Evolutionary conservation across 1,139 yeast genomes (phyloP).

Genomic region (Saccharomyces hybrid): DNA sequence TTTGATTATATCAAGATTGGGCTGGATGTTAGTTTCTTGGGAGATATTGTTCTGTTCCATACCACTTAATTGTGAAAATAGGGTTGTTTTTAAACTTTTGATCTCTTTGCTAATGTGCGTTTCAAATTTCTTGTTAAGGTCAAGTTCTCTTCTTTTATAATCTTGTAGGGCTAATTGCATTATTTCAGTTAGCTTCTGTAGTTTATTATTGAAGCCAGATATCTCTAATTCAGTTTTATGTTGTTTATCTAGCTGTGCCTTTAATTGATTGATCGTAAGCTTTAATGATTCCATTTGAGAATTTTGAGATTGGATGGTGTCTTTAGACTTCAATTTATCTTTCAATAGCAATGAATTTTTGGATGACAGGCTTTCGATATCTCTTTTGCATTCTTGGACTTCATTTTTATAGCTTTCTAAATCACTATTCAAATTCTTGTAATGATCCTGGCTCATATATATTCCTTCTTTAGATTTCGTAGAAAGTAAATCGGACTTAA

Average conservation of each 20-base stretch:
- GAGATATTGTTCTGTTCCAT: conserved; percentile 14
- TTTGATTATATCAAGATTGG: conserved; percentile 17
- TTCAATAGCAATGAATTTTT: conserved; percentile 29
- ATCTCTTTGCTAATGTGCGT: conserved; percentile 9
- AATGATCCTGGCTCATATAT: conserved; percentile 52
- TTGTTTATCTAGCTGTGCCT: conserved; percentile 29
- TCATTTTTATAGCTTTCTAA: conserved; percentile 41
- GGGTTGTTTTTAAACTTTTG: conserved; percentile 14
- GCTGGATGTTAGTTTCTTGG: conserved; percentile 15
- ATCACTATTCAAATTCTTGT: conserved; percentile 42
- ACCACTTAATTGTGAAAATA: conserved; percentile 17
- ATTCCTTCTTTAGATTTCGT: conserved; percentile 59
- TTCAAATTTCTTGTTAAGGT: conserved; percentile 18
- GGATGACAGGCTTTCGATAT: conserved; percentile 32
- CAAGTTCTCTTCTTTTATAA: conserved; percentile 30
- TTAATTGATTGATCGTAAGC: conserved; percentile 28
- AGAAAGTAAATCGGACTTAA: conserved; percentile 52
- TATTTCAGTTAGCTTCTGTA: conserved; percentile 28
- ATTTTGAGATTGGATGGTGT: conserved; percentile 27
- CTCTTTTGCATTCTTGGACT: conserved; percentile 37
- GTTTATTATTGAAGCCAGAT: conserved; percentile 30
- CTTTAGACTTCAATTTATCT: conserved; percentile 28
- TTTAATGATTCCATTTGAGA: conserved; percentile 28
- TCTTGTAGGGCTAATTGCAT: conserved; percentile 29
- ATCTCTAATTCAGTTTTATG: conserved; percentile 32